Conservation (phyloP, 495 filamentous ascomycete species). For the Parachaetomium inaequale region DNA sequence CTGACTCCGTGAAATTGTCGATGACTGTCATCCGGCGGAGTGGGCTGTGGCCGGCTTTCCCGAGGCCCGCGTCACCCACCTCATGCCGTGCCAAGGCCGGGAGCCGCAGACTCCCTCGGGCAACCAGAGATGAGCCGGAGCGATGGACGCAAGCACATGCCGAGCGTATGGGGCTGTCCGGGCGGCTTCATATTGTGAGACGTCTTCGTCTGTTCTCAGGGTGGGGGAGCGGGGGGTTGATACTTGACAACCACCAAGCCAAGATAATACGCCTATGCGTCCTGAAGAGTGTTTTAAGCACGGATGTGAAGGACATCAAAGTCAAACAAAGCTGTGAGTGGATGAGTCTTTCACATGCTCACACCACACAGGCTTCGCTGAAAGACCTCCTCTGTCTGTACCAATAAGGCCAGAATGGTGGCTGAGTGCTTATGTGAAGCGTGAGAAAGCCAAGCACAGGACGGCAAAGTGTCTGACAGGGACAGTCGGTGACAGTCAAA, state of each 20-base stretch:
- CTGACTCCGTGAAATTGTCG: not conserved
- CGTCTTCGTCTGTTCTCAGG: no score
- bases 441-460: no score
- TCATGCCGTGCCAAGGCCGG: not conserved
- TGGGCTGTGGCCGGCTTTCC: not conserved
- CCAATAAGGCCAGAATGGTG: no score
- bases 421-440: not conserved
- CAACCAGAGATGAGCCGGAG: not conserved
- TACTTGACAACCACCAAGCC: no score
- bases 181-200: no score
- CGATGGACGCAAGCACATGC: conserved; percentile 3
- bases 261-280: no score
- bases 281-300: no score
- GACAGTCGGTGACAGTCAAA: no score
- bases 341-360: not conserved
- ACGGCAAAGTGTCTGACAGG: no score
- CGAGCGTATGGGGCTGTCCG: not conserved
- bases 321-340: not conserved
- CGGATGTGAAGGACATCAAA: not conserved
- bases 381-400: no score
- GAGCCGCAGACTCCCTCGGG: conserved; percentile 16
- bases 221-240: no score
- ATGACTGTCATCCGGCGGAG: not conserved
- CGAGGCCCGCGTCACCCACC: conserved; percentile 2
- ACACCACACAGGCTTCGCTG: no score